Percentiles rank a stretch among this genome's conserved stretches.
Conservation (phyloP, 2,329 filamentous ascomycete species). For the Fusarium piperis region DNA sequence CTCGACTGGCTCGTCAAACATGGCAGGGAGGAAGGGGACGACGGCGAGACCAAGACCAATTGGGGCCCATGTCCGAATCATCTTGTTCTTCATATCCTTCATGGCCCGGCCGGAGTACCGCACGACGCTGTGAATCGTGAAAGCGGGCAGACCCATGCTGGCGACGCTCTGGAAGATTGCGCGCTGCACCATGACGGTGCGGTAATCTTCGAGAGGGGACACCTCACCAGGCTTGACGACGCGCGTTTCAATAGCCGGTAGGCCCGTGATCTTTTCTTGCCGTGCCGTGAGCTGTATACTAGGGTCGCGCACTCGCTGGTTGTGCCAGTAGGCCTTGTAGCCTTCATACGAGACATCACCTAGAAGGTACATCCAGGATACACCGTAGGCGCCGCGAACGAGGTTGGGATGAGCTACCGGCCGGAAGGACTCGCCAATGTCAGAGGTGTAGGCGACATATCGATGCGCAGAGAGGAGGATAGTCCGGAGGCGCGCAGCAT, state of each 20-base stretch:
- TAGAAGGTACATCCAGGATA: slow-evolving; percentile 92
- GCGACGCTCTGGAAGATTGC: slow-evolving; percentile 91
- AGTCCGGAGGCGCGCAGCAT: slow-evolving; percentile 84
- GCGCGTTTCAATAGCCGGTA: slow-evolving; percentile 47
- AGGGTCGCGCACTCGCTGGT: slow-evolving; percentile 79
- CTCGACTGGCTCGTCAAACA: slow-evolving; percentile 95
- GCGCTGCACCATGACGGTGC: slow-evolving; percentile 89
- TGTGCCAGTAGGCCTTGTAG: slow-evolving; percentile 92
- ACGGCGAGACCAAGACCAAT: slow-evolving; percentile 83
- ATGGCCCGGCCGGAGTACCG: slow-evolving; percentile 87
- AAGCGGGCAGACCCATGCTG: slow-evolving; percentile 92
- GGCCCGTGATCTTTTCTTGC: slow-evolving; percentile 60
- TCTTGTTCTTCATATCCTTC: slow-evolving; percentile 81
- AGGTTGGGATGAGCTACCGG: slow-evolving; percentile 88
- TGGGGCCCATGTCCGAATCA: slow-evolving; percentile 84
- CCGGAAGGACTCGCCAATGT: slow-evolving; percentile 96
- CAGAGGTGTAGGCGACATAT: slow-evolving; percentile 96
- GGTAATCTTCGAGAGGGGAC: slow-evolving; percentile 85
- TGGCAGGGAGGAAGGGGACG: slow-evolving; percentile 82
- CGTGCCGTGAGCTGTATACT: slow-evolving; percentile 63
- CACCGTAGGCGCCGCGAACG: slow-evolving; percentile 83
- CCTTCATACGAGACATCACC: slow-evolving; percentile 94
- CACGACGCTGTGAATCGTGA: slow-evolving; percentile 94
- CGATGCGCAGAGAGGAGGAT: slow-evolving; percentile 90
- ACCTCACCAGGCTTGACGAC: slow-evolving; percentile 54